A percentile compares a stretch with the other conserved stretches of the same genome.
phyloP scores from a whole-genome alignment of 2,329 filamentous ascomycete species.

The Beauveria medogensis region DNA sequence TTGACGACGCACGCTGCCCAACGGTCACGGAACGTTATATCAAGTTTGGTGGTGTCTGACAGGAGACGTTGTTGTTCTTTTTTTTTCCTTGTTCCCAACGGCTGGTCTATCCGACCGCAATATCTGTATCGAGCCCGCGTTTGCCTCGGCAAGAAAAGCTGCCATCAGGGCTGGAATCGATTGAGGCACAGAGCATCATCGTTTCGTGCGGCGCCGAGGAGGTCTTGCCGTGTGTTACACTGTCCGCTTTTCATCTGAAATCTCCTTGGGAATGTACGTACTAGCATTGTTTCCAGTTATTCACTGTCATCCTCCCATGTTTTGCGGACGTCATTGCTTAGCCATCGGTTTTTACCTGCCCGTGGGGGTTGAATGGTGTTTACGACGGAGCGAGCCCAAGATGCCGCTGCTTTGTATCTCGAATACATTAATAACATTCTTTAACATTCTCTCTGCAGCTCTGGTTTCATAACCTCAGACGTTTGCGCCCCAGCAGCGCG shows the following conservation, averaged over 20 bases:
- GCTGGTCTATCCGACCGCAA: conserved; percentile 6
- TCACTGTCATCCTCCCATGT: conserved; percentile 25
- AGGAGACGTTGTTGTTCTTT: conserved; percentile 2
- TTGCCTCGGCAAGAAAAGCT: conserved; percentile 1
- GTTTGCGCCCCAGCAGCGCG: neutral
- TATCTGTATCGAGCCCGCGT: conserved; percentile 8
- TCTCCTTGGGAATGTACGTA: conserved; percentile 46
- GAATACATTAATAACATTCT: conserved; percentile 12
- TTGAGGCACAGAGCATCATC: conserved; percentile 58
- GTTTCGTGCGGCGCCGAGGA: conserved; percentile 30
- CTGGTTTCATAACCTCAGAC: conserved; percentile 2
- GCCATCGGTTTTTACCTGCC: neutral
- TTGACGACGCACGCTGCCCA: conserved; percentile 8
- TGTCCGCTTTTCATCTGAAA: conserved; percentile 13
- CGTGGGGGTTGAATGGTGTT: neutral
- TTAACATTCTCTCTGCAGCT: conserved; percentile 10
- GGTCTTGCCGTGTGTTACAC: conserved; percentile 35
- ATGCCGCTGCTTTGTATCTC: conserved; percentile 9
- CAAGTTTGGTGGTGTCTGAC: conserved; percentile 6
- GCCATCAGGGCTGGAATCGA: conserved; percentile 17
- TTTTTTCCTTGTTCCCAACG: conserved; percentile 1
- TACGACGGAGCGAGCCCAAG: neutral
- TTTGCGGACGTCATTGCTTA: conserved; percentile 13
- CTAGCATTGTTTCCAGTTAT: conserved; percentile 34
- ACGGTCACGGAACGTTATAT: neutral